A percentile compares a stretch with the other conserved stretches of the same genome.
These are phyloP conservation scores for Aleurites moluccanus DNA, from an alignment of 441 rosid species.

Conservation along the genomic window DNA sequence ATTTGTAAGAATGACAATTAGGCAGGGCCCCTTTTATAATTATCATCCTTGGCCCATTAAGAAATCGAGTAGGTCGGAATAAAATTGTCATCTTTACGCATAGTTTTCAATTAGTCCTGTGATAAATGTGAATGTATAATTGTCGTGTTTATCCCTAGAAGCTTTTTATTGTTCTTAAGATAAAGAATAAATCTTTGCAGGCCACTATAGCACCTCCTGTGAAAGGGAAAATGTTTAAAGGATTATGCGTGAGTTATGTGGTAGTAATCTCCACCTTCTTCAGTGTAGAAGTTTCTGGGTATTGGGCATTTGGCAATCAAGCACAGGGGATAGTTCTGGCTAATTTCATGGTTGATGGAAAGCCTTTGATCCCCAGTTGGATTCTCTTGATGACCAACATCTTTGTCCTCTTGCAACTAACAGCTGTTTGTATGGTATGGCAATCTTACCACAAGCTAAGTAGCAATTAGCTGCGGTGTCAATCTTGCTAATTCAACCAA, in stretches of 20 bases:
- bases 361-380: conserved; percentile 30
- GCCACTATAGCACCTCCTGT: conserved; percentile 46
- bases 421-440: conserved; percentile 34
- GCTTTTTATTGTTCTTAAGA: no score
- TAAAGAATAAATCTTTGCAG: conserved; percentile 12
- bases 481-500: no score
- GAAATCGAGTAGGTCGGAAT: no score
- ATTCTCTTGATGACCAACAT: conserved; percentile 32
- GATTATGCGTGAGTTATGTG: conserved; percentile 35
- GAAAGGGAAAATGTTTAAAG: conserved; percentile 46
- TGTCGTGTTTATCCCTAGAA: no score
- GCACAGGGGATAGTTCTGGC: conserved; percentile 21
- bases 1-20: no score
- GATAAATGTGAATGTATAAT: no score
- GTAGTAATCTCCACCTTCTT: conserved; percentile 31
- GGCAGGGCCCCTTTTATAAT: no score
- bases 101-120: no score
- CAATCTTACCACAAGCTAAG: no score
- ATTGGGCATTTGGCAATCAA: conserved; percentile 47
- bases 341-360: conserved; percentile 29
- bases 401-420: conserved; percentile 29
- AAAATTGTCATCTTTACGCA: no score
- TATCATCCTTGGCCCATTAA: no score
- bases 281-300: conserved; percentile 44
- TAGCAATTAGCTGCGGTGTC: no score